Evolutionary conservation across 2,329 filamentous ascomycete genomes (phyloP), one percentile per base, ranked within the genome.

Genomic region (Penicillium occitanis): DNA sequence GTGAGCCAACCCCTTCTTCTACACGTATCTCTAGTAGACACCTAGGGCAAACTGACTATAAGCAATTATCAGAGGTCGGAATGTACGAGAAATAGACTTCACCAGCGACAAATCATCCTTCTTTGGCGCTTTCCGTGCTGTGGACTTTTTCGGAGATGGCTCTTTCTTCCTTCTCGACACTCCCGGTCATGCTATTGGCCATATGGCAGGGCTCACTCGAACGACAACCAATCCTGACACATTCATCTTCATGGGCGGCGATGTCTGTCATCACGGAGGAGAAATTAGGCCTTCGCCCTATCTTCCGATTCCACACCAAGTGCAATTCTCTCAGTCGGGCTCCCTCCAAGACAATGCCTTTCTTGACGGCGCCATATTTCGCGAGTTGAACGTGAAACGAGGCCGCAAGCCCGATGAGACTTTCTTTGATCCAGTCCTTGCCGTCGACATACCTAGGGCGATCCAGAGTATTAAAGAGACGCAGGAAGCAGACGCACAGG

Each of bases 191-290:
- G 65, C 69, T 6, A 22, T 69, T 2, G 73, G 72, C 2, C 74
- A 76, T 67, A 53, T 77, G 0, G 69, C 69, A 42, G 73, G 66
- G 0, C 63, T 77, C 1, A 73, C 71, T 0, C 70, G 74, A 11
- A 73, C 70, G 7, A 73, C 71, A 7, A 60, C 40, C 4, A 37
- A 58, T 5, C 62, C 51, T 13, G 62, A 64, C 2, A 63, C 74
- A 0, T 86, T 85, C 70, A 78, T 85, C 33, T 78, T 85, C 68
- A 81, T 85, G 75, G 83, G 81, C 33, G 83, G 81, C 19, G 84
- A 85, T 70, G 74, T 78, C 5, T 80, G 76, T 42, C 82, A 84
- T 67, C 79, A 84, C 65, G 74, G 73, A 8, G 80, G 78, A 22
- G 78, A 82, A 68, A 77, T 84, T 22, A 72, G 83, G n/a, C 83